phyloP scores from a whole-genome alignment of 2,329 filamentous ascomycete species.

The Pseudovirgaria hyperparasitica region DNA sequence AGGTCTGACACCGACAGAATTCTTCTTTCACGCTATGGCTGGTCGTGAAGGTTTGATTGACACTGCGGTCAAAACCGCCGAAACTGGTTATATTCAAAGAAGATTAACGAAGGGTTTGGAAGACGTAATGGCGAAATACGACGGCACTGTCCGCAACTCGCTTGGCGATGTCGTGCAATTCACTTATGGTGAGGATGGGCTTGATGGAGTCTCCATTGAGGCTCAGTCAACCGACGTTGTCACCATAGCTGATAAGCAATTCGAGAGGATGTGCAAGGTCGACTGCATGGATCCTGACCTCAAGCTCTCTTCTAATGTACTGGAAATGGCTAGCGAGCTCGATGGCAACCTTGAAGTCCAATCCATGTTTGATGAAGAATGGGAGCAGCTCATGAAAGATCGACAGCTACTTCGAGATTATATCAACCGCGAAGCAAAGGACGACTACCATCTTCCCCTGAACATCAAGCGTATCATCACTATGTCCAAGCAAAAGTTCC shows the following conservation, averaged over 20 bases:
- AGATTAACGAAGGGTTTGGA: constrained; percentile 96
- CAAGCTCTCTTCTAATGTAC: constrained; percentile 52
- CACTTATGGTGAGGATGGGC: constrained; percentile 91
- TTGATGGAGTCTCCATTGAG: constrained; percentile 89
- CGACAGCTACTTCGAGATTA: constrained; percentile 61
- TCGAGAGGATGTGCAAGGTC: constrained; percentile 70
- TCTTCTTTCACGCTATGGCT: constrained; percentile 99
- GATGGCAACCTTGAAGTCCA: constrained; percentile 80
- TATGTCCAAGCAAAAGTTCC: constrained; percentile 79
- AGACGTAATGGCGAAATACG: constrained; percentile 95
- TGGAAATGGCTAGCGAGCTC: constrained; percentile 81
- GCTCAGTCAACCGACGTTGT: constrained; percentile 83
- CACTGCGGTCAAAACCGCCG: constrained; percentile 97
- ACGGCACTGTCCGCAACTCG: constrained; percentile 93
- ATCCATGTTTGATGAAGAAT: constrained; percentile 76
- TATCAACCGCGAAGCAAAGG: constrained; percentile 61
- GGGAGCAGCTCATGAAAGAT: constrained; percentile 62
- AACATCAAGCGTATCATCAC: constrained; percentile 88
- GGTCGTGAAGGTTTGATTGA: constrained; percentile 99
- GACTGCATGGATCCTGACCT: constrained; percentile 67
- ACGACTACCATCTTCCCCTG: constrained; percentile 80
- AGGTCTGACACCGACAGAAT: constrained; percentile 87
- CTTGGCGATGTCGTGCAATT: constrained; percentile 95
- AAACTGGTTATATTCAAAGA: constrained; percentile 98
- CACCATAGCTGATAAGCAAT: constrained; percentile 62